phyloP scores from a whole-genome alignment of 371 early-diverging fungal species.

The Nematocida minor region DNA sequence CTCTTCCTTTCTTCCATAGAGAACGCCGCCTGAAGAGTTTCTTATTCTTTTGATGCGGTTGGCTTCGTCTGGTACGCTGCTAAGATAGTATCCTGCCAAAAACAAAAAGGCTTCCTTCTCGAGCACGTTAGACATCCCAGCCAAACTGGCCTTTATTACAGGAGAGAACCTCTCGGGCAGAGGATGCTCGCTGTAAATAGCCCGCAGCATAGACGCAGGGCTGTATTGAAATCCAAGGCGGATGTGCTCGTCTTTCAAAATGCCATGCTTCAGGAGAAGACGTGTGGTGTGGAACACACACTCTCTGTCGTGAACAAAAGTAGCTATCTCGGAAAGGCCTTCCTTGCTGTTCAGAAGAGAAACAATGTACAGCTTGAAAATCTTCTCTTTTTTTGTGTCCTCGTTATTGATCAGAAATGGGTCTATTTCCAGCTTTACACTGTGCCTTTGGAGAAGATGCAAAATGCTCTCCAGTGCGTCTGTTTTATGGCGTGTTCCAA shows the following conservation, averaged over 20 bases:
- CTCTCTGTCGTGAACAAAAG: conserved; percentile 21
- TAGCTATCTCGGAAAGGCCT: background rate
- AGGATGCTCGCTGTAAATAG: conserved; percentile 33
- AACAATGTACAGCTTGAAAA: conserved; percentile 44
- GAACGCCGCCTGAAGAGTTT: conserved; percentile 40
- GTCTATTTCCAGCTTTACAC: background rate
- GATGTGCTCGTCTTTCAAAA: conserved; percentile 1
- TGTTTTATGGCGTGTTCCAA: conserved; percentile 12
- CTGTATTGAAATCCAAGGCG: conserved; percentile 20
- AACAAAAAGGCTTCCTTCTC: conserved; percentile 46
- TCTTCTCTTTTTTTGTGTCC: conserved; percentile 33
- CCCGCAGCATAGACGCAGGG: background rate
- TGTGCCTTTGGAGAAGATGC: conserved; percentile 16
- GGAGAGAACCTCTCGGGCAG: background rate
- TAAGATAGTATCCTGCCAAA: conserved; percentile 40
- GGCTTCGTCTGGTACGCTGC: conserved; percentile 31
- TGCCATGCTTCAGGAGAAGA: background rate
- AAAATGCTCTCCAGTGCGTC: conserved; percentile 19
- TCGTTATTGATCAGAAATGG: background rate
- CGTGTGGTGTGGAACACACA: background rate
- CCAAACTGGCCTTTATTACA: background rate
- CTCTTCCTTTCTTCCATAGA: conserved; percentile 47
- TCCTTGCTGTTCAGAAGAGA: background rate
- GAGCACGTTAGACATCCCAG: conserved; percentile 1
- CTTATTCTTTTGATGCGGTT: conserved; percentile 45